These are phyloP conservation scores for Saccharomyces paradoxus DNA, from an alignment of 805 yeast genomes.

Conservation along the genomic window DNA sequence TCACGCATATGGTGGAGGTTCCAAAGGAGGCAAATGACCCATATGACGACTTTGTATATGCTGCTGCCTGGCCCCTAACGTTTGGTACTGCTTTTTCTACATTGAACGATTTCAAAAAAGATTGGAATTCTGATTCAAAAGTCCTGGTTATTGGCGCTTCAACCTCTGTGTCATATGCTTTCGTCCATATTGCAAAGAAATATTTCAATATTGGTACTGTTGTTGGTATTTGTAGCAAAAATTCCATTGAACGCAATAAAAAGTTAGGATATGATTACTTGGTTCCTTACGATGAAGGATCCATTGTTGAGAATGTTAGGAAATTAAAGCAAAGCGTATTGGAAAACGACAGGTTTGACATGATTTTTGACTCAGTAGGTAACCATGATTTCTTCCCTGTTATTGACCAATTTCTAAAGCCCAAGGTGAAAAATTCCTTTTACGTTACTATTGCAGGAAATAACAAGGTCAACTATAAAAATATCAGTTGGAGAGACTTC, in stretches of 20 bases:
- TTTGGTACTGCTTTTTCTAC: constrained; percentile 52
- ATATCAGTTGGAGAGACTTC: constrained; percentile 1
- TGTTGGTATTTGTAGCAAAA: constrained; percentile 48
- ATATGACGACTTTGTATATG: constrained; percentile 15
- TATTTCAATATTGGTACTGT: constrained; percentile 41
- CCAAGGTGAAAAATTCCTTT: constrained; percentile 38
- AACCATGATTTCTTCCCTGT: constrained; percentile 40
- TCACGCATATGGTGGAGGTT: constrained; percentile 27
- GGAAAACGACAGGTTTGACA: constrained; percentile 44
- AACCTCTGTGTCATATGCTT: constrained; percentile 55
- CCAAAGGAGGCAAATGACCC: constrained; percentile 2
- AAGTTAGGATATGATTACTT: constrained; percentile 50
- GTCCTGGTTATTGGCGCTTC: constrained; percentile 68
- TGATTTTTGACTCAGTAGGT: constrained; percentile 61
- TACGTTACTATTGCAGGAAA: constrained; percentile 57
- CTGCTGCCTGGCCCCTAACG: constrained; percentile 55
- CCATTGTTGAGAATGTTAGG: constrained; percentile 31
- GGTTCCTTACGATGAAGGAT: constrained; percentile 47
- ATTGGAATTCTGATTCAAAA: constrained; percentile 36
- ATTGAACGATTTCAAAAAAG: constrained; percentile 28
- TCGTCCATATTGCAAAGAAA: constrained; percentile 49
- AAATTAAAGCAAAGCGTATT: constrained; percentile 22
- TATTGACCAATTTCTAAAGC: constrained; percentile 38
- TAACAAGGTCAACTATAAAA: constrained; percentile 26
- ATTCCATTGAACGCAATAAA: constrained; percentile 38